Conservation (phyloP, 257 asterid genomes). For the Gentiana dahurica region DNA sequence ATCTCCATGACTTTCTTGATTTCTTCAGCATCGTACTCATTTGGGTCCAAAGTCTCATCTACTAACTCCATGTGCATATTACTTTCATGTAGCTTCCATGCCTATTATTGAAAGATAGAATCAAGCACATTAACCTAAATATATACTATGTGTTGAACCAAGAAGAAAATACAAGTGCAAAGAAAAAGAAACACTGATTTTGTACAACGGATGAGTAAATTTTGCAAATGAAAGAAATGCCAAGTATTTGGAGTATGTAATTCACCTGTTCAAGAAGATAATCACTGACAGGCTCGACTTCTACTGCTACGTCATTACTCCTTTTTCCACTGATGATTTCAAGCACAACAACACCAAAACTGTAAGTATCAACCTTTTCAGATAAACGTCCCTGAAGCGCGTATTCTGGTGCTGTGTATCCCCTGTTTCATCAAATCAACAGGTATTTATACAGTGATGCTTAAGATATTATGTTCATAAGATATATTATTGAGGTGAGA, state of each 20-base stretch:
- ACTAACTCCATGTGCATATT: constrained; percentile 39
- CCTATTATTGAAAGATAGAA: constrained; percentile 22
- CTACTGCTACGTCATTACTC: constrained; percentile 33
- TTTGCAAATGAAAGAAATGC: too few species aligned
- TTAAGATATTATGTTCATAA: too few species aligned
- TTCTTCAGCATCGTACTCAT: constrained; percentile 34
- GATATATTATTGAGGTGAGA: background rate
- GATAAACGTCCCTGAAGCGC: constrained; percentile 77
- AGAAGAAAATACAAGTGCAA: too few species aligned
- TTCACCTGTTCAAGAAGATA: constrained; percentile 64
- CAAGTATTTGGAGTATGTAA: too few species aligned
- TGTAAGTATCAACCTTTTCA: constrained; percentile 72
- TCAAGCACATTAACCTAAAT: background rate
- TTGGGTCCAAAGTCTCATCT: constrained; percentile 45
- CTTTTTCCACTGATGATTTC: constrained; percentile 70
- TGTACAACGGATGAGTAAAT: too few species aligned
- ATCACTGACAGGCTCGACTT: constrained; percentile 38
- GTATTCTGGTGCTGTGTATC: constrained; percentile 83
- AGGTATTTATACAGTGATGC: too few species aligned
- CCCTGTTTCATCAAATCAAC: constrained; percentile 29
- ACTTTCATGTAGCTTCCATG: constrained; percentile 60
- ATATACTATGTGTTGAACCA: too few species aligned
- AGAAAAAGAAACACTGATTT: too few species aligned
- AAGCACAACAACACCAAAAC: constrained; percentile 66
- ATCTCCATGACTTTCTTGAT: constrained; percentile 58